Percentiles rank a stretch among this genome's conserved stretches.
These are phyloP conservation scores for Vachellia collinsii DNA, from an alignment of 306 rosid genomes.

Conservation along the genomic window DNA sequence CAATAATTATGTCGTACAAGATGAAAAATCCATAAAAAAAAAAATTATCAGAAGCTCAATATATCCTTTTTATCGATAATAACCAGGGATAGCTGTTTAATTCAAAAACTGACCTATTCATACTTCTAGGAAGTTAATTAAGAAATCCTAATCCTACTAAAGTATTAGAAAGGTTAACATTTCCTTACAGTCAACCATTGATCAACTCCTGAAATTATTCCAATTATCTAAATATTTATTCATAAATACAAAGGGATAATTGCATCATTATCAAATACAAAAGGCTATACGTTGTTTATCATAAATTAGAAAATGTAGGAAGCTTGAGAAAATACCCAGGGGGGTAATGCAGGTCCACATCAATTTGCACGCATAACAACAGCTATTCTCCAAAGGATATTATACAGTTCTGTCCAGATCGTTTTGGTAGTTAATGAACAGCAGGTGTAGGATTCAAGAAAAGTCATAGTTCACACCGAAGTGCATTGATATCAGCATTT, in stretches of 20 bases:
- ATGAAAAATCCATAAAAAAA: not conserved
- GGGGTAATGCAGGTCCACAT: not conserved
- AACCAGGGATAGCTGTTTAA: not conserved
- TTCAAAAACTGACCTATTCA: not conserved
- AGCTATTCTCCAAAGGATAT: not conserved
- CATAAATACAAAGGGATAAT: not conserved
- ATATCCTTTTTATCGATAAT: not conserved
- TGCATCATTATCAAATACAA: not conserved
- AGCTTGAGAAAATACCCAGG: too few relatives aligned
- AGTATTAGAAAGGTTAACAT: not conserved
- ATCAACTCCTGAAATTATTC: not conserved
- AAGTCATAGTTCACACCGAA: conserved; percentile 14
- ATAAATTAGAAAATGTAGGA: not conserved
- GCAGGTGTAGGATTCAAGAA: not conserved
- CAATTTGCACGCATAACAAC: not conserved
- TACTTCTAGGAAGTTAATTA: not conserved
- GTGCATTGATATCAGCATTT: conserved; percentile 17
- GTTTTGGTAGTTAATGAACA: conserved; percentile 4
- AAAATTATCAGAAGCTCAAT: not conserved
- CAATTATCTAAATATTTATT: not conserved
- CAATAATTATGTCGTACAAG: not conserved
- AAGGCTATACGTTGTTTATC: not conserved
- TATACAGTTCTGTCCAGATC: not conserved
- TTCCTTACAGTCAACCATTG: not conserved
- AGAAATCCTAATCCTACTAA: not conserved